phyloP scores from a whole-genome alignment of 106 monocot species.

The Dioscorea dumetorum region DNA sequence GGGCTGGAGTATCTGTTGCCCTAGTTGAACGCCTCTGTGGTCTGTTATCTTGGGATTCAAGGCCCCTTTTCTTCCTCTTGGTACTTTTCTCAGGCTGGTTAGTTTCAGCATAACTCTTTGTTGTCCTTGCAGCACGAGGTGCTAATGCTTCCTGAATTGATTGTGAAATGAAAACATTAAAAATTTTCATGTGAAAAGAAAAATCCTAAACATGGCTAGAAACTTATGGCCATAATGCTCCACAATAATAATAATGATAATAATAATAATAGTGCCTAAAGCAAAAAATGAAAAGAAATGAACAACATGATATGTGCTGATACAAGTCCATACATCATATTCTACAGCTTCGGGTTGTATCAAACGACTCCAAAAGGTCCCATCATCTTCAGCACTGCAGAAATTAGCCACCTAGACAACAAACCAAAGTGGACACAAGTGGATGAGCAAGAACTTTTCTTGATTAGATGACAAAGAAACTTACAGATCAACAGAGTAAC shows the following conservation, averaged over 20 bases:
- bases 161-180: not conserved
- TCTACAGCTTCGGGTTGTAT: conserved; percentile 82
- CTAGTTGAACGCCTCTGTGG: conserved; percentile 43
- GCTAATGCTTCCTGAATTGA: conserved; percentile 73
- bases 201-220: too few relatives aligned
- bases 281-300: not conserved
- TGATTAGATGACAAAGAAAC: not conserved
- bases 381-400: conserved; percentile 84
- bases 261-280: not conserved
- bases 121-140: conserved; percentile 94
- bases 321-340: conserved; percentile 40
- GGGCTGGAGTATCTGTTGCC: conserved; percentile 31
- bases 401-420: conserved; percentile 82
- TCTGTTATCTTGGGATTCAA: conserved; percentile 51
- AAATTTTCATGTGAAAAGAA: too few relatives aligned
- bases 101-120: conserved; percentile 89
- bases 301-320: not conserved
- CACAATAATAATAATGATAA: too few relatives aligned
- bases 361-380: conserved; percentile 95
- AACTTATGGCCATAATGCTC: too few relatives aligned
- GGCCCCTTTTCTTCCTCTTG: conserved; percentile 50
- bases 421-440: conserved; percentile 1
- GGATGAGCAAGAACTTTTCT: not conserved
- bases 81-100: conserved; percentile 38
- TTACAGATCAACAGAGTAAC: too few relatives aligned